Percentiles rank a stretch among this genome's conserved stretches.
These are phyloP conservation scores for Talaromyces funiculosus DNA, from an alignment of 2,329 filamentous ascomycete genomes.

Conservation along the genomic window DNA sequence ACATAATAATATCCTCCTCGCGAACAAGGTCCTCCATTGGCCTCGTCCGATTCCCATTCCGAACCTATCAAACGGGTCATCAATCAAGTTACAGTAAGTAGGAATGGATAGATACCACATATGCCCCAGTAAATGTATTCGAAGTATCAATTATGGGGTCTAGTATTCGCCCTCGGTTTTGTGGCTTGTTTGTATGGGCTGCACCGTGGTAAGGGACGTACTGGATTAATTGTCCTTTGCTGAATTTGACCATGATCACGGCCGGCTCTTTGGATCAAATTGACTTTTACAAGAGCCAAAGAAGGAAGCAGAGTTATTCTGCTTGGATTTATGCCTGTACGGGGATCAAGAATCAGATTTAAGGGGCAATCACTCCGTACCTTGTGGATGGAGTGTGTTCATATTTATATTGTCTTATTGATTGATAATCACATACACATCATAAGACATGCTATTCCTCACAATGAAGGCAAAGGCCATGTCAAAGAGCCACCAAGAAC, in stretches of 20 bases:
- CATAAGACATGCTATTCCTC: neutral
- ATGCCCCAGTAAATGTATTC: slow-evolving; percentile 13
- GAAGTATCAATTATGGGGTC: slow-evolving; percentile 13
- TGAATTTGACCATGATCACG: slow-evolving; percentile 10
- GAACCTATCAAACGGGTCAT: neutral
- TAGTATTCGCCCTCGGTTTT: slow-evolving; percentile 8
- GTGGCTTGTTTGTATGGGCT: neutral
- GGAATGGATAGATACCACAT: slow-evolving; percentile 3
- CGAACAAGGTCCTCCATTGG: slow-evolving; percentile 9
- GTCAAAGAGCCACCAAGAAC: neutral
- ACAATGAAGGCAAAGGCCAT: neutral
- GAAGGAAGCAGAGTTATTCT: neutral
- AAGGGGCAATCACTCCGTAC: neutral
- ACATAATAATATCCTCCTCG: slow-evolving; percentile 12
- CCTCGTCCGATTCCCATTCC: neutral
- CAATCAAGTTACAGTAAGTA: neutral
- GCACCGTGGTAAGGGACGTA: slow-evolving; percentile 5
- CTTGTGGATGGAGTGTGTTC: neutral
- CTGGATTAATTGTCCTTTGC: slow-evolving; percentile 9
- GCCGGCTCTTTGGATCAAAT: neutral
- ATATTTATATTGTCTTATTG: neutral
- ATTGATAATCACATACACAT: neutral
- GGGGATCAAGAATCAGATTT: neutral
- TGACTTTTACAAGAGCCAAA: neutral
- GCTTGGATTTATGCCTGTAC: neutral